phyloP scores from a whole-genome alignment of 2,329 filamentous ascomycete genomes.

The Alternaria sp. region DNA sequence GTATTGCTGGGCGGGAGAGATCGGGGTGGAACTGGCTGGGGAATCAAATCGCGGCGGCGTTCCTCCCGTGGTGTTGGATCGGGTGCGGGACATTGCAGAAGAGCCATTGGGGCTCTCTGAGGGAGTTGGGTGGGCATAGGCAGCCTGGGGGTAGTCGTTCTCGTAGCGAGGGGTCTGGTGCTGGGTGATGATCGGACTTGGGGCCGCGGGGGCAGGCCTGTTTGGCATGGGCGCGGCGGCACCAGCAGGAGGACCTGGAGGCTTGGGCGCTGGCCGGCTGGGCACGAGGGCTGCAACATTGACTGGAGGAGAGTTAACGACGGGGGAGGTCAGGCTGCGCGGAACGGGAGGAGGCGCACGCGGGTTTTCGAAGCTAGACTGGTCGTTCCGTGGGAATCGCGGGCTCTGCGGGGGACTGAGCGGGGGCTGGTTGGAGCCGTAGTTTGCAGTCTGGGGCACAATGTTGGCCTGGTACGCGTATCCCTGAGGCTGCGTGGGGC shows the following conservation, averaged over 20 bases:
- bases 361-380: slow-evolving; percentile 97
- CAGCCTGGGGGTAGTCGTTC: slow-evolving; percentile 51
- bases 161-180: slow-evolving; percentile 41
- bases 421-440: slow-evolving; percentile 53
- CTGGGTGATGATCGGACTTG: slow-evolving; percentile 52
- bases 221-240: slow-evolving; percentile 59
- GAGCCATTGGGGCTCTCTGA: slow-evolving; percentile 46
- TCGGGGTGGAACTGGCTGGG: slow-evolving; percentile 46
- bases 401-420: slow-evolving; percentile 83
- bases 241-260: slow-evolving; percentile 65
- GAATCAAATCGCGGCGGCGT: slow-evolving; percentile 54
- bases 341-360: slow-evolving; percentile 91
- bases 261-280: slow-evolving; percentile 83
- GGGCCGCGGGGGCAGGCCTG: slow-evolving; percentile 63
- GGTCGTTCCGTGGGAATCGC: slow-evolving; percentile 85
- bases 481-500: slow-evolving; percentile 73
- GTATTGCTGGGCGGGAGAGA: slow-evolving; percentile 55
- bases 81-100: slow-evolving; percentile 49
- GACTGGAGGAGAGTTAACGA: slow-evolving; percentile 50
- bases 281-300: slow-evolving; percentile 66
- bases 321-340: slow-evolving; percentile 47
- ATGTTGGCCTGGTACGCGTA: slow-evolving; percentile 48
- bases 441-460: slow-evolving; percentile 38
- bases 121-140: slow-evolving; percentile 52
- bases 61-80: slow-evolving; percentile 53